phyloP scores from a whole-genome alignment of 768 basidiomycete genomes.

The Mycena capillaripes region DNA sequence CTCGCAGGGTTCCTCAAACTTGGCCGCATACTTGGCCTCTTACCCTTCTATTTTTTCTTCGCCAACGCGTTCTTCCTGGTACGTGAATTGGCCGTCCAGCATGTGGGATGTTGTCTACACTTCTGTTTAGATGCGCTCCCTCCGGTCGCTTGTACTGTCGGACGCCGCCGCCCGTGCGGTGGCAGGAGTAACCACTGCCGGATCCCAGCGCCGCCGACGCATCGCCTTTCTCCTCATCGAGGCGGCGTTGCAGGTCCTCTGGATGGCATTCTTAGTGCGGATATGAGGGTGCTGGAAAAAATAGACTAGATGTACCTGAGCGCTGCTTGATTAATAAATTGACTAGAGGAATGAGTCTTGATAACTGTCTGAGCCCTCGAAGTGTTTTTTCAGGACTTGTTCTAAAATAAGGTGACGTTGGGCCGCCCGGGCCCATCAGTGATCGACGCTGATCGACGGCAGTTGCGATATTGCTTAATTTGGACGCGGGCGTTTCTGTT shows the following conservation, averaged over 20 bases:
- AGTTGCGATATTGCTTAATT: too few relatives aligned
- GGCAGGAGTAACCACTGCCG: conserved; percentile 72
- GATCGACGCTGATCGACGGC: too few relatives aligned
- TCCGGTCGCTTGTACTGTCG: conserved; percentile 92
- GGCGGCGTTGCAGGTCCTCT: conserved; percentile 84
- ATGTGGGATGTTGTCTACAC: neutral
- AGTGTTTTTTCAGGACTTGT: too few relatives aligned
- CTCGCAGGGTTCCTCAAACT: conserved; percentile 76
- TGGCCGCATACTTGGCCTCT: conserved; percentile 72
- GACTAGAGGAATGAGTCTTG: too few relatives aligned
- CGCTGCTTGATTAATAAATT: too few relatives aligned
- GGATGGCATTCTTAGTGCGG: conserved; percentile 88
- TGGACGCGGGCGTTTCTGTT: too few relatives aligned
- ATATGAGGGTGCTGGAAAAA: conserved; percentile 37
- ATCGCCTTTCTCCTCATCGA: conserved; percentile 93
- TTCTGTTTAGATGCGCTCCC: conserved; percentile 84
- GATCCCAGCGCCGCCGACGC: conserved; percentile 80
- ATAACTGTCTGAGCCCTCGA: too few relatives aligned
- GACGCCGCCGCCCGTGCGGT: conserved; percentile 67
- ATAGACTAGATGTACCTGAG: too few relatives aligned
- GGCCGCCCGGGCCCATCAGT: too few relatives aligned
- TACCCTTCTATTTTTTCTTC: conserved; percentile 87
- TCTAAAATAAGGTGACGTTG: too few relatives aligned
- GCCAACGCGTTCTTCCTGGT: conserved; percentile 97
- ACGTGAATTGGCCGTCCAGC: conserved; percentile 44